A percentile compares a stretch with the other conserved stretches of the same genome.
Evolutionary conservation across 257 asterid genomes (phyloP).

Genomic region (Cinchona pubescens): DNA sequence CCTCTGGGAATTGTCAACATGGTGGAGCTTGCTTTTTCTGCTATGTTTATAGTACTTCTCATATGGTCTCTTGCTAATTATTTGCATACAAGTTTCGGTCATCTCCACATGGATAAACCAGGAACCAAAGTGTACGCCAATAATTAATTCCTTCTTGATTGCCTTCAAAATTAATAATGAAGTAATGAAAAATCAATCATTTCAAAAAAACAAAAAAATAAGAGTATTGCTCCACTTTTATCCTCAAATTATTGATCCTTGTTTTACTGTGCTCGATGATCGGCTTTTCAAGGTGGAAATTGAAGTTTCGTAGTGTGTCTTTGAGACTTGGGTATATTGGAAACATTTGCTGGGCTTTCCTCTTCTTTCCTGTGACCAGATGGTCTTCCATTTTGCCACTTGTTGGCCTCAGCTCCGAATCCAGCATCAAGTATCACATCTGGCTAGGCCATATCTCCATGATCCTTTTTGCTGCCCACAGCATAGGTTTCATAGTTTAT

Average conservation of each 20-base stretch:
- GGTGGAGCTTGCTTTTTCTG: conserved; percentile 17
- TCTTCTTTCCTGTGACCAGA: conserved; percentile 60
- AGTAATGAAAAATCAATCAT: background rate
- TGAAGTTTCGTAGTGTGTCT: too few relatives aligned
- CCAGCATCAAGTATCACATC: conserved; percentile 69
- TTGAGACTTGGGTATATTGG: conserved; percentile 61
- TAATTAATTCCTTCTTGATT: background rate
- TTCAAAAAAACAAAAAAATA: too few relatives aligned
- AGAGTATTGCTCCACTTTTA: too few relatives aligned
- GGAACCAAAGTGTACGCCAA: conserved; percentile 42
- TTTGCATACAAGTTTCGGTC: conserved; percentile 34
- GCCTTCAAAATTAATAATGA: background rate
- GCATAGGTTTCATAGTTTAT: conserved; percentile 49
- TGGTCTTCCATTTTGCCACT: conserved; percentile 62
- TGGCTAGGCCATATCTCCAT: conserved; percentile 61
- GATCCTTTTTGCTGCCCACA: conserved; percentile 50
- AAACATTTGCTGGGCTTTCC: conserved; percentile 51
- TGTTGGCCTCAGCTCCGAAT: conserved; percentile 61
- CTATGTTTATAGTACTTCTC: conserved; percentile 48
- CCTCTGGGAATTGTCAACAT: too few relatives aligned
- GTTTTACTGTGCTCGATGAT: too few relatives aligned
- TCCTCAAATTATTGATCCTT: too few relatives aligned
- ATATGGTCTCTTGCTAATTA: conserved; percentile 57
- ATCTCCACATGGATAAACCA: conserved; percentile 42
- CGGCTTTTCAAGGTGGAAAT: too few relatives aligned